Conservation (phyloP, 345 rosid species). For the Litchi chinensis region DNA sequence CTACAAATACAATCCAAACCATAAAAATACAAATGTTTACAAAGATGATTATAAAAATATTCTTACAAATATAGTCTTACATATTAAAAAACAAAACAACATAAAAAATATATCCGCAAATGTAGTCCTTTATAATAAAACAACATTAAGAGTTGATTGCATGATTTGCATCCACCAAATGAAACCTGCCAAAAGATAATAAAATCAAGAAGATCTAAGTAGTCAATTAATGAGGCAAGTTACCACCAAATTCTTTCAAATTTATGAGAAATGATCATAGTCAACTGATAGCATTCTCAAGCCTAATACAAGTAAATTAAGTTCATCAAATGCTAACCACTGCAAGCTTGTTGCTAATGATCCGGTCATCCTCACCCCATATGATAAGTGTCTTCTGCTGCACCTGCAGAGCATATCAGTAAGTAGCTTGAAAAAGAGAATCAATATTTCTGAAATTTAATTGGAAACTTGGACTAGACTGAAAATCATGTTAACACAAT, state of each 20-base stretch:
- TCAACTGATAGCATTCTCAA: neutral
- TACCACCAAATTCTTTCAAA: neutral
- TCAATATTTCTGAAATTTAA: neutral
- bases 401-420: constrained; percentile 44
- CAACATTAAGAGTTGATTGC: too few species aligned
- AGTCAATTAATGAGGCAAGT: neutral
- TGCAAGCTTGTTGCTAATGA: constrained; percentile 74
- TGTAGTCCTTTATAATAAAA: too few species aligned
- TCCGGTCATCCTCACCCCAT: constrained; percentile 92
- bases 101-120: too few species aligned
- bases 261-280: neutral
- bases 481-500: neutral
- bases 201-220: neutral
- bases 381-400: constrained; percentile 74
- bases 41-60: too few species aligned
- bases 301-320: neutral
- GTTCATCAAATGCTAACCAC: constrained; percentile 51
- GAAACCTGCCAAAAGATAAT: too few species aligned
- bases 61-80: too few species aligned
- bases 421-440: constrained; percentile 8
- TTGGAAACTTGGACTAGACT: neutral
- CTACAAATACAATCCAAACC: too few species aligned
- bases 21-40: too few species aligned
- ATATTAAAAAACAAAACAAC: too few species aligned
- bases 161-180: too few species aligned